Base-by-base conservation (phyloP, 495 filamentous ascomycete species). In the Penicillium angulare region DNA sequence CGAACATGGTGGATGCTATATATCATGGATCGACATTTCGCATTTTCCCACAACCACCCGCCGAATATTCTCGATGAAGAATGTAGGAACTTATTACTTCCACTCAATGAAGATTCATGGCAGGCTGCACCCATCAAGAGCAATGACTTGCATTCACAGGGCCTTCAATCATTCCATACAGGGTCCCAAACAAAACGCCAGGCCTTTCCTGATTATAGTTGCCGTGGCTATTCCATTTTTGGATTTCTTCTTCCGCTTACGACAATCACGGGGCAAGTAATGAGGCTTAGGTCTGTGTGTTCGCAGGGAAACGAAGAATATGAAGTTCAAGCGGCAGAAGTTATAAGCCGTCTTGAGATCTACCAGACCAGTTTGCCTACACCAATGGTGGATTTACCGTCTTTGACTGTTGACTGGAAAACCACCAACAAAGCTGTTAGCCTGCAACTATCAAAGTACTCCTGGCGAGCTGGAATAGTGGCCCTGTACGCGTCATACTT, bases 171-270 rank as follows among this genome's bases (percentile, higher is more conserved):
- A 63, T 67, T 65, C 44, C 68, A 73, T 27, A 72, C 78, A 0
- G 70, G 68, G 2, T 68, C 72, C 17, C 66, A 65, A 53, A 68
- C 76, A 63, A 77, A 78, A 63, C 62, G 83, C 56, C 66, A 82
- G 63, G 61, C 83, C 49, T 91, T 91, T 24, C 90, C 90, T 13
- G 79, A 81, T 53, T 95, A 90, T 64, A 83, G 89, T 58, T 92
- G 89, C 69, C 91, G 88, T 39, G 90, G 90, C 27, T 88, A 90
- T 66, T 89, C 90, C 54, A 87, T 96, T 57, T 92, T 95, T 57
- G 90, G 90, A 49, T 96, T 90, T 70, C 96, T 96, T 72, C 75
- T 93, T 32, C 92, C 92, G 22, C 75, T 97, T 44, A 97, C 96
- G 92, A 90, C 91, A 15, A 95, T 97, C 52, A 83, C 95, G 7